Percentiles rank a stretch among this genome's conserved stretches.
Conservation (phyloP, 2,329 filamentous ascomycete species). For the Cladophialophora carrionii region DNA sequence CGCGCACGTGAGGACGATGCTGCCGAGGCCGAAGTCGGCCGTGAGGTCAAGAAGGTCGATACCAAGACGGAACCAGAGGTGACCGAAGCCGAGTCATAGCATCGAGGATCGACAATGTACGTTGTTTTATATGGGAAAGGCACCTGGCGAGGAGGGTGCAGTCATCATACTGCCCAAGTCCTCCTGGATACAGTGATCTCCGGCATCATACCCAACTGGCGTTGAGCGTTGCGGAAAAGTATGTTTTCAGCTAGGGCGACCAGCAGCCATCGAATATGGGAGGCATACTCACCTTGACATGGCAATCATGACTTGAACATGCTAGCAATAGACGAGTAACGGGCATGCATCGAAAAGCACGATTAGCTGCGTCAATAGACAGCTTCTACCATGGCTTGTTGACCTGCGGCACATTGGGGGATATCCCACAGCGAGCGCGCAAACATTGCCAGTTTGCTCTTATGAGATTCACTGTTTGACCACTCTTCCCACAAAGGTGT, state of each 20-base stretch:
- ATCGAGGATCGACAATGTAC: background rate
- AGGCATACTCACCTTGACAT: background rate
- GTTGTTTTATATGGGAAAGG: background rate
- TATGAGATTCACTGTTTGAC: background rate
- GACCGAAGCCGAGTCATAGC: slow-evolving; percentile 9
- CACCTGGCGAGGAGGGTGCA: background rate
- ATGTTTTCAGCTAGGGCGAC: background rate
- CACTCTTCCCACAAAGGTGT: background rate
- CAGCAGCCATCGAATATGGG: slow-evolving; percentile 1
- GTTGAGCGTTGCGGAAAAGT: slow-evolving; percentile 6
- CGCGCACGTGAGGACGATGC: slow-evolving; percentile 50
- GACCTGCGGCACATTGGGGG: background rate
- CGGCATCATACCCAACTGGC: slow-evolving; percentile 6
- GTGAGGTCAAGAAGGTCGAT: slow-evolving; percentile 55
- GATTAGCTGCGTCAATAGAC: background rate
- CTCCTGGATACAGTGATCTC: slow-evolving; percentile 8
- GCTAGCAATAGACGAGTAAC: slow-evolving; percentile 13
- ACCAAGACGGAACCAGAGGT: slow-evolving; percentile 42
- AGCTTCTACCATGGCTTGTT: background rate
- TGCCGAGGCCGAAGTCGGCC: slow-evolving; percentile 43
- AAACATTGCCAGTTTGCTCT: background rate
- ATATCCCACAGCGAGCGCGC: background rate
- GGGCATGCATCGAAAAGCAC: background rate
- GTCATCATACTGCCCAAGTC: slow-evolving; percentile 10
- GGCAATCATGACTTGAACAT: slow-evolving; percentile 2